A percentile compares a stretch with the other conserved stretches of the same genome.
phyloP scores from a whole-genome alignment of 306 rosid species.

The Cyclanthera cordifolia region DNA sequence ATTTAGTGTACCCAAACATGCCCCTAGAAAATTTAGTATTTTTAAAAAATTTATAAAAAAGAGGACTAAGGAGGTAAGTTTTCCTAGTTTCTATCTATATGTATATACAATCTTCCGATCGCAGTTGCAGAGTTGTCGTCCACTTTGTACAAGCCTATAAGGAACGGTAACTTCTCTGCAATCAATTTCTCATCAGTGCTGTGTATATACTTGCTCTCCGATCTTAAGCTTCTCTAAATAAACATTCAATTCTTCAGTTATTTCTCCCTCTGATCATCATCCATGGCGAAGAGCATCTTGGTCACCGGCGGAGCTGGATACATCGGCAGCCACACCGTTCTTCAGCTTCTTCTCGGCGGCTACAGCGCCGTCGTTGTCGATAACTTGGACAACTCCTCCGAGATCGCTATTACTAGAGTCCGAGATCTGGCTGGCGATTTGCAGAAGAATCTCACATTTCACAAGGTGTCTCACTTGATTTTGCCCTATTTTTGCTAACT shows the following conservation, averaged over 20 bases:
- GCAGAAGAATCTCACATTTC: conserved; percentile 59
- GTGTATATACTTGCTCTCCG: neutral
- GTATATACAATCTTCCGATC: too few species aligned
- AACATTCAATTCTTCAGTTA: neutral
- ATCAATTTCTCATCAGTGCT: neutral
- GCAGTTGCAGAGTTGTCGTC: too few species aligned
- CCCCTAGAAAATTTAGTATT: too few species aligned
- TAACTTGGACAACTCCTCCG: conserved; percentile 74
- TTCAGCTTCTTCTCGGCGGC: conserved; percentile 71
- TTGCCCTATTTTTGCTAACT: neutral
- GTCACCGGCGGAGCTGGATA: conserved; percentile 98
- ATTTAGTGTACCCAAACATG: too few species aligned
- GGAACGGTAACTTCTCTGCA: neutral
- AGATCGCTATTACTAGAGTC: conserved; percentile 46
- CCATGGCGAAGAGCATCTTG: conserved; percentile 43
- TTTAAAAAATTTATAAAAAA: too few species aligned
- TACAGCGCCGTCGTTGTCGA: conserved; percentile 66
- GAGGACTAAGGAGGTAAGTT: too few species aligned
- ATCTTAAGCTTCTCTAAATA: neutral
- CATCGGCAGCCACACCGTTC: conserved; percentile 84
- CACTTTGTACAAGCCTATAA: too few species aligned
- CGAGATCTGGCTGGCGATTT: conserved; percentile 61
- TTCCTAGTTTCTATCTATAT: too few species aligned
- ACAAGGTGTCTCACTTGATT: conserved; percentile 34
- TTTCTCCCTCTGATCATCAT: neutral